These are phyloP conservation scores for Myrica gale DNA, from an alignment of 306 rosid species.

Conservation along the genomic window DNA sequence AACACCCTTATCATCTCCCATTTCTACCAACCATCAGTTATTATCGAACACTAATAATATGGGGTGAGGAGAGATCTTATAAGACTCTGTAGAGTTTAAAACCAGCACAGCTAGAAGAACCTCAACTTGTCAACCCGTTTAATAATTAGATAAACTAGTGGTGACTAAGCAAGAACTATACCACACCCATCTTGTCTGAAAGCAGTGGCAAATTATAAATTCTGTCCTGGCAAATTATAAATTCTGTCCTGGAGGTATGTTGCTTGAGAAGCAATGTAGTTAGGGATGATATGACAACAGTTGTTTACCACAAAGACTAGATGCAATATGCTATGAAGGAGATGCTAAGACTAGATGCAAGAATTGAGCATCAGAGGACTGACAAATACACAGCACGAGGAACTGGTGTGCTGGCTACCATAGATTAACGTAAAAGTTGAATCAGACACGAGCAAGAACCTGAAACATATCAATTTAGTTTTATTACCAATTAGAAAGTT, in stretches of 20 bases:
- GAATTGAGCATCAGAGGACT: background rate
- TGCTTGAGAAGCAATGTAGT: background rate
- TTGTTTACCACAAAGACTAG: background rate
- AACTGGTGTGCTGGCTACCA: background rate
- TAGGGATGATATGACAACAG: background rate
- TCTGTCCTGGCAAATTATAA: background rate
- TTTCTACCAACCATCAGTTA: no score
- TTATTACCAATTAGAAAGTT: background rate
- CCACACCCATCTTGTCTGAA: background rate
- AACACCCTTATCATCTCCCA: no score
- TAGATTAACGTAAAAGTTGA: background rate
- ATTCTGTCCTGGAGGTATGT: background rate
- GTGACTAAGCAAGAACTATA: background rate
- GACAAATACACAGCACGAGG: background rate
- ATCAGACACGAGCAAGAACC: background rate
- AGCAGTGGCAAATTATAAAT: background rate
- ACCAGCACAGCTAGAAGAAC: background rate
- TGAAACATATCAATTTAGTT: background rate
- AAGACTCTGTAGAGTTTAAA: background rate
- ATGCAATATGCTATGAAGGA: no score
- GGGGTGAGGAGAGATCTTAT: background rate
- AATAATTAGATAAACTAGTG: background rate
- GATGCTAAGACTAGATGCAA: background rate
- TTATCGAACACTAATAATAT: background rate
- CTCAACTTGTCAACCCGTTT: background rate